A percentile compares a stretch with the other conserved stretches of the same genome.
Evolutionary conservation across 2,329 filamentous ascomycete genomes (phyloP).

Genomic region (Botryotinia narcissicola): DNA sequence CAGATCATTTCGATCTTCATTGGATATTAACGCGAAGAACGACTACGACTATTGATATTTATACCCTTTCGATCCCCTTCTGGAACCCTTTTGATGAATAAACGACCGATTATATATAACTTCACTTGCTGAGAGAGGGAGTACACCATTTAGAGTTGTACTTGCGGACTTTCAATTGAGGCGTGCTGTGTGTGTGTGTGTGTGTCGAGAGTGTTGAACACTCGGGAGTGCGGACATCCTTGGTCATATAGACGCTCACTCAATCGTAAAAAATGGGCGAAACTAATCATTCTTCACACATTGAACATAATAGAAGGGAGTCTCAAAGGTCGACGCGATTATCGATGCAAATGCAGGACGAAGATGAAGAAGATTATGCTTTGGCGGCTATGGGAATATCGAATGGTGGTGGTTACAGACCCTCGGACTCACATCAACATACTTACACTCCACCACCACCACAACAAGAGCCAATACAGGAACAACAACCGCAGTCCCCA

Average conservation of each 20-base stretch:
- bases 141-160: background rate
- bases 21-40: background rate
- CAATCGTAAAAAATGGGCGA: slow-evolving; percentile 24
- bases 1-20: background rate
- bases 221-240: slow-evolving; percentile 21
- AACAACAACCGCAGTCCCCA: slow-evolving; percentile 22
- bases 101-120: slow-evolving; percentile 5
- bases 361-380: slow-evolving; percentile 50
- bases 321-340: slow-evolving; percentile 41
- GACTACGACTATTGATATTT: background rate
- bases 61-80: background rate
- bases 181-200: slow-evolving; percentile 1
- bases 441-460: slow-evolving; percentile 27
- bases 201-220: slow-evolving; percentile 12
- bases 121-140: background rate
- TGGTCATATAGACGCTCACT: slow-evolving; percentile 10
- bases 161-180: slow-evolving; percentile 8
- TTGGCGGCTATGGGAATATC: slow-evolving; percentile 51
- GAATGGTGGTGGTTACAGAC: slow-evolving; percentile 41
- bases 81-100: slow-evolving; percentile 5
- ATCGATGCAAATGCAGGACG: slow-evolving; percentile 40
- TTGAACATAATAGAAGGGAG: slow-evolving; percentile 44
- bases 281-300: slow-evolving; percentile 30
- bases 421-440: slow-evolving; percentile 24
- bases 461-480: slow-evolving; percentile 23